phyloP scores from a whole-genome alignment of 2,329 filamentous ascomycete genomes.

The Neospermospora avenae region DNA sequence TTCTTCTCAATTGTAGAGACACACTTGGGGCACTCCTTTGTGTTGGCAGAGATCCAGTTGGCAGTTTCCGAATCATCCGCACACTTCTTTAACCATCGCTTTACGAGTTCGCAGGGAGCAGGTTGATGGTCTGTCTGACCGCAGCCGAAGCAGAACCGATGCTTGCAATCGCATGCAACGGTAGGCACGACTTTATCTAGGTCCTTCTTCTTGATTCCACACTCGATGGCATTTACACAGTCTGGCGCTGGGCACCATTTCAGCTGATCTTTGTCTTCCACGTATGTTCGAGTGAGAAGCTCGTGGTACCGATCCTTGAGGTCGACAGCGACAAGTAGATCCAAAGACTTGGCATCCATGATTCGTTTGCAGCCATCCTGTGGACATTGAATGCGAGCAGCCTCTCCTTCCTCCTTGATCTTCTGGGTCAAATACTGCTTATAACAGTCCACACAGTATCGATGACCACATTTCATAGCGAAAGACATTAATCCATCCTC shows the following conservation, averaged over 20 bases:
- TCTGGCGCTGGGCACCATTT: constrained; percentile 99
- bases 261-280: constrained; percentile 91
- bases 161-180: constrained; percentile 78
- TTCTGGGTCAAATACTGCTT: constrained; percentile 88
- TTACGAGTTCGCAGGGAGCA: constrained; percentile 85
- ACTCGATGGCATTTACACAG: constrained; percentile 90
- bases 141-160: constrained; percentile 95
- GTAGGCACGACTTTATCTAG: constrained; percentile 83
- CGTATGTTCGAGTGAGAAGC: constrained; percentile 88
- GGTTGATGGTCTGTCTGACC: constrained; percentile 88
- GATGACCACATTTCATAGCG: constrained; percentile 90
- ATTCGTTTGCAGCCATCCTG: constrained; percentile 83
- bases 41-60: constrained; percentile 99
- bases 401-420: constrained; percentile 92
- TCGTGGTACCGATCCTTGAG: constrained; percentile 68
- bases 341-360: constrained; percentile 84
- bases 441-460: constrained; percentile 92
- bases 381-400: constrained; percentile 90
- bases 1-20: constrained; percentile 99
- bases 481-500: constrained; percentile 74
- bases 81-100: constrained; percentile 96
- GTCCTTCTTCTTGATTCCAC: constrained; percentile 81
- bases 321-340: constrained; percentile 64
- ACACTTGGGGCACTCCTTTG: constrained; percentile 95
- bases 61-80: constrained; percentile 97